phyloP scores from a whole-genome alignment of 2,329 filamentous ascomycete genomes.

The Phyllosticta capitalensis region DNA sequence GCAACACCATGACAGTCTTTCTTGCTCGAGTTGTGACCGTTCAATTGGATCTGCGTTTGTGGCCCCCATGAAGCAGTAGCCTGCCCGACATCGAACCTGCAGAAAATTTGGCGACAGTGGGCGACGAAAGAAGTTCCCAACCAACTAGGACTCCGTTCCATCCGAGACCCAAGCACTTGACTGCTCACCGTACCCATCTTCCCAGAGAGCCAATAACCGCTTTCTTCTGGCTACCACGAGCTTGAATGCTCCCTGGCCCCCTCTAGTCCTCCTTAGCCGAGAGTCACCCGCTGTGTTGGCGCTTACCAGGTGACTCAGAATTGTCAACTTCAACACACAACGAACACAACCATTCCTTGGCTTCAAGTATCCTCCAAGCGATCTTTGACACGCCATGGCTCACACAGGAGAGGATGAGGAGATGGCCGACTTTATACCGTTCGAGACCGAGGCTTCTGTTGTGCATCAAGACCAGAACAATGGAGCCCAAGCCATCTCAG shows the following conservation, averaged over 20 bases:
- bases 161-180: no score
- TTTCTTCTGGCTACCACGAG: no score
- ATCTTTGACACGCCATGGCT: not conserved
- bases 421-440: slow-evolving; percentile 8
- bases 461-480: not conserved
- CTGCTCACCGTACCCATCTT: no score
- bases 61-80: not conserved
- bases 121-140: no score
- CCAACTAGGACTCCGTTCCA: no score
- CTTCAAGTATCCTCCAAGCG: not conserved
- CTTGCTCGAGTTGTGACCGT: not conserved
- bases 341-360: not conserved
- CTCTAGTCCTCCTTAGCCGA: no score
- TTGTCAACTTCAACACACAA: not conserved
- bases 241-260: no score
- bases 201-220: no score
- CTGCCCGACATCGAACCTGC: not conserved
- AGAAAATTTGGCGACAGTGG: no score
- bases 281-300: no score
- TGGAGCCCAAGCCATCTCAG: not conserved
- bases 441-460: not conserved
- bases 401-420: not conserved
- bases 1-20: not conserved
- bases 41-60: not conserved
- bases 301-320: not conserved